Conservation (phyloP, 2,329 filamentous ascomycete genomes). For the Didymella segeticola region DNA sequence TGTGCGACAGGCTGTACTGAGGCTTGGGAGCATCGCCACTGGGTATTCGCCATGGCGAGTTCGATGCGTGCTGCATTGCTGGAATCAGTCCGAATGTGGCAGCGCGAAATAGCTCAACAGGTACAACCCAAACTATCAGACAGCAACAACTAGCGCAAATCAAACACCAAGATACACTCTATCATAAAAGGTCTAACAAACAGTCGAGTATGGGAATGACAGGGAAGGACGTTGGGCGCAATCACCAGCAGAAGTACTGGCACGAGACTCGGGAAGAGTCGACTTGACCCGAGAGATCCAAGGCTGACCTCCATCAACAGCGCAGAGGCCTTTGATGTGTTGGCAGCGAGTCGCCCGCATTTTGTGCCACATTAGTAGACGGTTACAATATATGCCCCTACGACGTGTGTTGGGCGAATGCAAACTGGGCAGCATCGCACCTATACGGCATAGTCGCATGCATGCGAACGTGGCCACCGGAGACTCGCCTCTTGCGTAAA, state of each 20-base stretch:
- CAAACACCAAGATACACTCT: constrained; percentile 26
- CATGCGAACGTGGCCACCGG: constrained; percentile 48
- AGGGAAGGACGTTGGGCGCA: constrained; percentile 35
- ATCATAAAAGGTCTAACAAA: constrained; percentile 36
- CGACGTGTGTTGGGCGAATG: constrained; percentile 50
- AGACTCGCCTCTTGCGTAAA: constrained; percentile 44
- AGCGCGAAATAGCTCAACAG: no score
- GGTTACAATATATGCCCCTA: constrained; percentile 46
- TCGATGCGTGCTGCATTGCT: constrained; percentile 46
- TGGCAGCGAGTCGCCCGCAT: constrained; percentile 49
- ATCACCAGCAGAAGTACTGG: constrained; percentile 45
- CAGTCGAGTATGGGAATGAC: constrained; percentile 33
- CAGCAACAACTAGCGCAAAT: constrained; percentile 25
- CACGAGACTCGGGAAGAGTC: constrained; percentile 26
- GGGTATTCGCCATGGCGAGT: constrained; percentile 45
- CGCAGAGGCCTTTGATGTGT: constrained; percentile 49
- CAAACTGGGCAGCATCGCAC: constrained; percentile 46
- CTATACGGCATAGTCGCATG: constrained; percentile 46
- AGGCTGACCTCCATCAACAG: constrained; percentile 38
- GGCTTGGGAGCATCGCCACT: constrained; percentile 42
- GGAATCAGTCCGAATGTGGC: constrained; percentile 4
- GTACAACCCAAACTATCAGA: constrained; percentile 13
- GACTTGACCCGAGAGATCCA: constrained; percentile 20
- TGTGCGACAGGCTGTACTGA: constrained; percentile 46
- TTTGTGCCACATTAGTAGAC: constrained; percentile 47